Evolutionary conservation across 495 filamentous ascomycete genomes (phyloP).

Genomic region (Talaromyces adpressus): DNA sequence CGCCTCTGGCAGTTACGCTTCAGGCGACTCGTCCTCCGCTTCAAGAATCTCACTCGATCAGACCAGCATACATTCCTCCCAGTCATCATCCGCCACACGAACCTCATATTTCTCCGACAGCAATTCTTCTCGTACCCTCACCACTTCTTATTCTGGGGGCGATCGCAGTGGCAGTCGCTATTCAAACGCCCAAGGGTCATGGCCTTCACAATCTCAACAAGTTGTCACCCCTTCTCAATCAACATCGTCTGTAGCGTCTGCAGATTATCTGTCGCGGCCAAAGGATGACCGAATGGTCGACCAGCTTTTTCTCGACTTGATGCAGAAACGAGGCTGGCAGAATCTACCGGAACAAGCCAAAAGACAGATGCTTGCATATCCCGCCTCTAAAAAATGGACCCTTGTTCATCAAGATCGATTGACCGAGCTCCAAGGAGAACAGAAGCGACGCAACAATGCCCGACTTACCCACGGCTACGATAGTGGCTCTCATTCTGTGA

Average conservation of each 20-base stretch:
- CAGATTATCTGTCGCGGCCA: constrained; percentile 57
- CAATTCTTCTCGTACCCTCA: constrained; percentile 55
- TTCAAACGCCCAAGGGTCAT: constrained; percentile 25
- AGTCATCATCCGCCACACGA: constrained; percentile 52
- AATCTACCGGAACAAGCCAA: constrained; percentile 92
- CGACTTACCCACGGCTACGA: constrained; percentile 55
- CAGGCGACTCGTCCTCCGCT: constrained; percentile 63
- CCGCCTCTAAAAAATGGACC: constrained; percentile 92
- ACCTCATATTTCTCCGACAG: constrained; percentile 57
- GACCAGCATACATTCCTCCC: constrained; percentile 54
- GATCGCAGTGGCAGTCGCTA: constrained; percentile 30
- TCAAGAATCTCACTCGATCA: constrained; percentile 65
- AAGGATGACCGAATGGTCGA: constrained; percentile 84
- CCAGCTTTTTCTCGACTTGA: constrained; percentile 82
- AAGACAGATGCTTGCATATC: constrained; percentile 92
- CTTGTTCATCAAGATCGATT: constrained; percentile 92
- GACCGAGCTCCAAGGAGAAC: constrained; percentile 87
- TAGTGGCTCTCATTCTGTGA: constrained; percentile 40
- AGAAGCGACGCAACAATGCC: constrained; percentile 72
- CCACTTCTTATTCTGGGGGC: constrained; percentile 31
- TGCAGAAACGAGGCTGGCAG: constrained; percentile 97
- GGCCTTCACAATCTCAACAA: constrained; percentile 36
- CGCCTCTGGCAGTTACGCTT: constrained; percentile 61
- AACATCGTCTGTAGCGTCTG: constrained; percentile 46
- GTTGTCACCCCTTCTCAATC: constrained; percentile 41